A percentile compares a stretch with the other conserved stretches of the same genome.
Conservation (phyloP, 345 rosid genomes). For the Eucalyptus pauciflora region DNA sequence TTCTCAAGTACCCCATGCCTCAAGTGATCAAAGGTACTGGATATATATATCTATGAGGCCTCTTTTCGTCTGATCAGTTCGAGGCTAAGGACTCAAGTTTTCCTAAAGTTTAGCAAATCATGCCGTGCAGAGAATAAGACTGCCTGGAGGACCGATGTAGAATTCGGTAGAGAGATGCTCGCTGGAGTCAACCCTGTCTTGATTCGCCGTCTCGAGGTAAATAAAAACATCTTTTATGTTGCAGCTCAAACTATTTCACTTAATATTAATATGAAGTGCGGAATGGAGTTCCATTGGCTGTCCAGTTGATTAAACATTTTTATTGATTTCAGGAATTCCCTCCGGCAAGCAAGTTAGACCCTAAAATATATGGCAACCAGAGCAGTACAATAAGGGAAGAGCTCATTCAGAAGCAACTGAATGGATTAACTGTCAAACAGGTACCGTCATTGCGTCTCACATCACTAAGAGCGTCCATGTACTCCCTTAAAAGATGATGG, state of each 20-base stretch:
- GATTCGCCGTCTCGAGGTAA: background rate
- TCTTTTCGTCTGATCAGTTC: background rate
- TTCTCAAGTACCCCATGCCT: constrained; percentile 1
- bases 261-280: background rate
- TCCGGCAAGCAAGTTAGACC: constrained; percentile 8
- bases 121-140: background rate
- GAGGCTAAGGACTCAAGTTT: background rate
- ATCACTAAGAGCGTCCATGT: background rate
- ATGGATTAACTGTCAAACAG: constrained; percentile 43
- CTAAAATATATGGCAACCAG: background rate
- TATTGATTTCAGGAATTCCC: constrained; percentile 32
- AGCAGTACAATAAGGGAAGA: background rate
- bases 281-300: background rate
- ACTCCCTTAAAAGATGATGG: background rate
- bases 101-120: background rate
- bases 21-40: constrained; percentile 12
- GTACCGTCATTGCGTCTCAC: background rate
- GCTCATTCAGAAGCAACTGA: constrained; percentile 33
- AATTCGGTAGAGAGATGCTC: constrained; percentile 4
- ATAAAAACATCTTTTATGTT: background rate
- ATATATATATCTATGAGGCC: background rate
- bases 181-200: constrained; percentile 1
- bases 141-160: constrained; percentile 7
- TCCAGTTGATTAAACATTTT: background rate
- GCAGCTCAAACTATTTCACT: background rate